Evolutionary conservation across 441 rosid genomes (phyloP), one percentile per base, ranked within the genome.

Genomic region (Brassica hybrid): DNA sequence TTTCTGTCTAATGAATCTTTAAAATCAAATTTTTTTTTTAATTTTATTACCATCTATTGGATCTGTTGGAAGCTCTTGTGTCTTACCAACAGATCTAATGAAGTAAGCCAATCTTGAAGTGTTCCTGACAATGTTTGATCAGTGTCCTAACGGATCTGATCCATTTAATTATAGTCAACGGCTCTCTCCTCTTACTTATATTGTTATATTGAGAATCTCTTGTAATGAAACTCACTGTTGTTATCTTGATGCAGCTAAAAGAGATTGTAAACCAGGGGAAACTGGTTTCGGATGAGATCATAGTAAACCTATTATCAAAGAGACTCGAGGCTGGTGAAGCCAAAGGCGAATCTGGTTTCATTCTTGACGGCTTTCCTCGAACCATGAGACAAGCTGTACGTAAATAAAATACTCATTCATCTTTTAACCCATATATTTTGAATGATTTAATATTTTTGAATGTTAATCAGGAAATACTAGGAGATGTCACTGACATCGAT

Each of bases 291-390:
- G 92, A 90, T 78, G 90, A 87, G 76, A 84, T 85, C 64, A 85
- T 88, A 16, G 60, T 88, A 1, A 80, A 79, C 67, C 58, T 90
- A 13, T 78, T 90, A 78, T 85, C 90, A 2, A 87, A 87, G 82
- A 84, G 92, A 75, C 89, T 90, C n/a, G 81, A 83, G 43, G 80
- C 88, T 70, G 92, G 89, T 72, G 85, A 86, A 79, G 84, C 87
- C 0, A 84, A 79, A 78, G 91, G 92, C n/a, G 90, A 87, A 86
- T 86, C 89, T 1, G 91, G 91, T 2, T 90, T 90, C 69, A 86
- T 90, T 70, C 91, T 88, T 58, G 92, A 90, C 75, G 94, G 94
- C 19, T 90, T 90, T 77, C 94, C 94, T 23, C 87, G 92, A 48
- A 90, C 91, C 3, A 85, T 88, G 45, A 77, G 79, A 71, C 94